Conservation (phyloP, 495 filamentous ascomycete genomes). For the Copromyces sp. region DNA sequence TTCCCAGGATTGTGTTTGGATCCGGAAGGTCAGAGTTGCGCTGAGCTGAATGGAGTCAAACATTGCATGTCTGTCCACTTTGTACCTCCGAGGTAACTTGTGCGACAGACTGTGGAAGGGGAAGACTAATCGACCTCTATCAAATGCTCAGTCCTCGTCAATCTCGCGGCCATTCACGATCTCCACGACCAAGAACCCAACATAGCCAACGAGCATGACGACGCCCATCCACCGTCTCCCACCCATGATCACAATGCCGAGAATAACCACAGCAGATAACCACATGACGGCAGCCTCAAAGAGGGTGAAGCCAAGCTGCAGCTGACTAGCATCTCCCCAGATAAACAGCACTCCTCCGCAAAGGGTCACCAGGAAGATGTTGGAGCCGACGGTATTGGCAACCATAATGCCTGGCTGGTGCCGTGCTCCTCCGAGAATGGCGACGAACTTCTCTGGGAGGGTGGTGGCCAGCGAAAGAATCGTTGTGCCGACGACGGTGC, state of each 20-base stretch:
- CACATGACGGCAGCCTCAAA: slow-evolving; percentile 31
- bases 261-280: slow-evolving; percentile 23
- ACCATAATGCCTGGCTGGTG: slow-evolving; percentile 41
- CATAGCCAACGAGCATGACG: slow-evolving; percentile 27
- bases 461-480: slow-evolving; percentile 49
- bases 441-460: slow-evolving; percentile 45
- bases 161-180: slow-evolving; percentile 15
- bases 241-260: slow-evolving; percentile 23
- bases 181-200: slow-evolving; percentile 32
- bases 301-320: slow-evolving; percentile 12
- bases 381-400: slow-evolving; percentile 45
- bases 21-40: not conserved
- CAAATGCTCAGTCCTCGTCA: slow-evolving; percentile 8
- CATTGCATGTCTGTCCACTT: not conserved
- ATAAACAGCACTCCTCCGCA: slow-evolving; percentile 38
- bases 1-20: not conserved
- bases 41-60: not conserved
- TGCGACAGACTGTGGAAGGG: not conserved
- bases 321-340: slow-evolving; percentile 12
- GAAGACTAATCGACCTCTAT: not conserved
- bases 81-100: not conserved
- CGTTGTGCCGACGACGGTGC: slow-evolving; percentile 40
- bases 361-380: slow-evolving; percentile 44
- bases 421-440: slow-evolving; percentile 34
- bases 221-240: slow-evolving; percentile 27